Base-by-base conservation (phyloP, 768 basidiomycete species). In the Naganishia randhawae region DNA sequence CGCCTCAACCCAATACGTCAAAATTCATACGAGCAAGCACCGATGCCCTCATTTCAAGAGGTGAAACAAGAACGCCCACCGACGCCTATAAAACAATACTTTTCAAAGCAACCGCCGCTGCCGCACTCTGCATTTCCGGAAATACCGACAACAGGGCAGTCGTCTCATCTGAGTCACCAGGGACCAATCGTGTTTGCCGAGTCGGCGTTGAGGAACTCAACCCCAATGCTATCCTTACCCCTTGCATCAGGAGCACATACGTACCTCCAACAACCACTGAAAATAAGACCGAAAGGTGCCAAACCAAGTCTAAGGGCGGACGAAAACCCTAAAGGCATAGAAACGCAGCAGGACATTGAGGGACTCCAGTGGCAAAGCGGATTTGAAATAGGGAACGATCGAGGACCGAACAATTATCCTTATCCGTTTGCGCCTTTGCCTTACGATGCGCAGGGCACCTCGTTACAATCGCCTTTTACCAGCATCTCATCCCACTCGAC, bases 301-400 rank as follows among this genome's bases (percentile, higher is more conserved):
- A n/a, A n/a, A n/a, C n/a, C n/a, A n/a, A n/a, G n/a, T n/a, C n/a
- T n/a, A n/a, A 14, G 57, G 41, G 25, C 57, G 8, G 11, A 25
- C 22, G 22, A 61, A 41, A 35, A 61, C 57, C 22, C 29, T 61
- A 61, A 61, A 22, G 57, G 57, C 35, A 42, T 27, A 17, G 57
- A 39, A 29, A 61, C 57, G 35, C 27, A 7, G n/a, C 45, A 13
- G 45, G 45, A 48, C 39, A 2, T 10, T 5, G 13, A 35, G 16
- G 39, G 11, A 25, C 3, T 2, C 16, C 37, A 41, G 4, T 42
- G 37, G 57, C 54, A 10, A n/a, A 22, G 16, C 6, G 31, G 29
- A 33, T 32, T 33, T 10, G 53, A 31, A 2, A 33, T 42, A 16
- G 42, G 19, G 3, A 48, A 22, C 7, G 7, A 7, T 48, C 45